Base-by-base conservation (phyloP, 1,284 basidiomycete species). In the Porodaedalea pini region DNA sequence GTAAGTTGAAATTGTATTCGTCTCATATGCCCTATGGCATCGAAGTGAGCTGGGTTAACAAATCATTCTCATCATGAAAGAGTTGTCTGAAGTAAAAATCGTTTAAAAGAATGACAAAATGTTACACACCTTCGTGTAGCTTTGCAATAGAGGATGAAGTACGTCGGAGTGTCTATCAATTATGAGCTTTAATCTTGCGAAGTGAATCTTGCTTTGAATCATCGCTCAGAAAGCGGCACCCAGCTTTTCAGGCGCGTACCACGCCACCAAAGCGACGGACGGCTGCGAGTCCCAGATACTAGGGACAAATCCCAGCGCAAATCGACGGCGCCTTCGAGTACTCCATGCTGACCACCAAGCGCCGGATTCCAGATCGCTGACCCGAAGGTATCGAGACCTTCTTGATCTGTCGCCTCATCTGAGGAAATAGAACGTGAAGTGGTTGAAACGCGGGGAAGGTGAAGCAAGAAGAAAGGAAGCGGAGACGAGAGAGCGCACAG, bases 401-500 rank as follows among this genome's bases (percentile, higher is more conserved):
- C 50, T 47, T n/a, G 31, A 32, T 19, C 8, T 17, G 29, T 41
- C 49, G 32, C 17, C 36, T 36, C 21, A 19, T 31, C 47, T 17
- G n/a, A n/a, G n/a, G n/a, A n/a, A n/a, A n/a, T n/a, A 23, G 17
- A 32, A 25, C 32, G 17, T 39, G 40, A 31, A 29, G 41, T 40
- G 4, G 37, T 29, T 31, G 44, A 6, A 6, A 67, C 39, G 43
- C 62, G 76, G 0, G 90, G 90, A 1, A 94, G 71, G 64, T 93
- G 85, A 0, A 94, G 67, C 4, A 94, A 79, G 51, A 92, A 77
- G 57, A 94, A 80, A 0, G 92, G 91, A 8, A 90, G 76, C 0
- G 79, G 75, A 0, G 90, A 92, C 4, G 84, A 82, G 59, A 83
- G 78, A 0, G 86, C 88, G 11, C 84, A 82, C 2, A 85, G 71